These are phyloP conservation scores for Tuber brumale DNA, from an alignment of 495 filamentous ascomycete genomes.

Conservation along the genomic window DNA sequence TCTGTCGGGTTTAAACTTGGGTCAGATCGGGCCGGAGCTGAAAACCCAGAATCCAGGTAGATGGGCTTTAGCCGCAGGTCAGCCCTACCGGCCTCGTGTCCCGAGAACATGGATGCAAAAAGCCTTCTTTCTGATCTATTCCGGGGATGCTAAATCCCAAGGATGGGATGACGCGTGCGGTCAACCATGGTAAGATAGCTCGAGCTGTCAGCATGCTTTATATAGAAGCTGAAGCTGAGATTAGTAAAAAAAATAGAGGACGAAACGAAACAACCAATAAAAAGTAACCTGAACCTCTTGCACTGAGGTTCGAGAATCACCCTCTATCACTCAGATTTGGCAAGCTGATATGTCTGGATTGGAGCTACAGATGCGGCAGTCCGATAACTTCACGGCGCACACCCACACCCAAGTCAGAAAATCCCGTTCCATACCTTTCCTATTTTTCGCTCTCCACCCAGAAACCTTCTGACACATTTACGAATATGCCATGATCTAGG, in stretches of 20 bases:
- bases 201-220: not conserved
- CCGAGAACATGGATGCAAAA: not conserved
- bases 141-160: not conserved
- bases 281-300: accelerated
- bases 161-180: not conserved
- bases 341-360: not conserved
- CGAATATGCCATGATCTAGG: not conserved
- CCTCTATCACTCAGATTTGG: not conserved
- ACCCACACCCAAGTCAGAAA: too few species aligned
- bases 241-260: not conserved
- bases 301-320: not conserved
- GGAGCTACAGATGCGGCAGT: not conserved
- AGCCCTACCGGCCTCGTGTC: too few species aligned
- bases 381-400: not conserved
- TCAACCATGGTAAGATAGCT: not conserved
- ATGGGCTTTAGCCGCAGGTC: not conserved
- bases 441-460: not conserved
- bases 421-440: not conserved
- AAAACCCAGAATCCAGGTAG: not conserved
- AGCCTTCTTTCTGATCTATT: not conserved
- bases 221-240: not conserved
- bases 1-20: not conserved
- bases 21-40: not conserved
- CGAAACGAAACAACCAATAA: not conserved
- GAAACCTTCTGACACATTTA: too few species aligned